A percentile compares a stretch with the other conserved stretches of the same genome.
phyloP scores from a whole-genome alignment of 163 green algal species.

The Scenedesmus sp. region DNA sequence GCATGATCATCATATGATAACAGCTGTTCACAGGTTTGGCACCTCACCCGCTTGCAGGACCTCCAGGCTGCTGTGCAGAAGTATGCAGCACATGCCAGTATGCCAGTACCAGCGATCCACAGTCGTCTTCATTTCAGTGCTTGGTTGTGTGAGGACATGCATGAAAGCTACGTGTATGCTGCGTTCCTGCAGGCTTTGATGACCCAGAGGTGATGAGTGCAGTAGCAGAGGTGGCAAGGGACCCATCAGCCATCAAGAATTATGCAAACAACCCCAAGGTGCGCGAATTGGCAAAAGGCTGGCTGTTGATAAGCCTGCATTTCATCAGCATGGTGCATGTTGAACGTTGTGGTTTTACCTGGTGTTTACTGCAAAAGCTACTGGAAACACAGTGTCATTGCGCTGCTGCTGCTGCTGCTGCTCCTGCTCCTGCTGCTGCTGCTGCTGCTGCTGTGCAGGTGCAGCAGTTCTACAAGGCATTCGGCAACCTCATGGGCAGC shows the following conservation, averaged over 20 bases:
- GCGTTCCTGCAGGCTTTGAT: slow-evolving; percentile 65
- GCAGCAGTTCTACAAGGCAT: slow-evolving; percentile 56
- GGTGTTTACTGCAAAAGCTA: background rate
- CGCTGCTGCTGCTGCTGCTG: background rate
- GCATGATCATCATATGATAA: background rate
- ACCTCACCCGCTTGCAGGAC: background rate
- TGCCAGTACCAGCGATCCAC: background rate
- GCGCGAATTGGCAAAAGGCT: background rate
- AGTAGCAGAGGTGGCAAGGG: slow-evolving; percentile 70
- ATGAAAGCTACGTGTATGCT: background rate
- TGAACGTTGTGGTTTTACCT: no score
- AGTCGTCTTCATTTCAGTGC: background rate
- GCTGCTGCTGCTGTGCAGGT: slow-evolving; percentile 32
- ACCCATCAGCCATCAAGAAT: slow-evolving; percentile 71
- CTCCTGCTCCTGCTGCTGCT: background rate
- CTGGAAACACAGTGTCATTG: background rate
- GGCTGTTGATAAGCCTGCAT: background rate
- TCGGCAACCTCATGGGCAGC: slow-evolving; percentile 51
- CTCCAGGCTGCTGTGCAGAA: background rate
- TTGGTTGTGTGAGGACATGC: background rate
- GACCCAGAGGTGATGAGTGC: slow-evolving; percentile 83
- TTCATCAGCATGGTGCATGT: background rate
- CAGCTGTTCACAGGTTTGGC: background rate
- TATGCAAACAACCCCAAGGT: slow-evolving; percentile 78
- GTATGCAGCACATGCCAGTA: background rate